phyloP scores from a whole-genome alignment of 2,329 filamentous ascomycete genomes.

The Aspergillus sp. region DNA sequence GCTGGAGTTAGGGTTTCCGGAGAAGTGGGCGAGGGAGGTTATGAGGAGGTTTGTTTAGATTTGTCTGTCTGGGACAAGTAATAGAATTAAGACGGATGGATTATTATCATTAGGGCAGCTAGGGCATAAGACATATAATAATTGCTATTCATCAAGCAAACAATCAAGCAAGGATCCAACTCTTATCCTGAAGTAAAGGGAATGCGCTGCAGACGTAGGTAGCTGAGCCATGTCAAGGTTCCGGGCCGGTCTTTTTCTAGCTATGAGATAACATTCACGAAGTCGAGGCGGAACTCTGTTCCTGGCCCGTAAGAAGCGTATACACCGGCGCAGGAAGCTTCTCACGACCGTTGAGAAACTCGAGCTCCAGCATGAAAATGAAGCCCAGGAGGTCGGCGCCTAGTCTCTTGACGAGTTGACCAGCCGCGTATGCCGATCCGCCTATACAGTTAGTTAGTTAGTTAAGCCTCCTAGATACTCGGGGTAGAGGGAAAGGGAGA shows the following conservation, averaged over 20 bases:
- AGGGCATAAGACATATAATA: background rate
- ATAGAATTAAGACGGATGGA: no score
- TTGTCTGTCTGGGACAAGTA: no score
- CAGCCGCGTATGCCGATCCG: constrained; percentile 82
- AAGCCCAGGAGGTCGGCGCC: constrained; percentile 81
- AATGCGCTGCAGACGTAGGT: no score
- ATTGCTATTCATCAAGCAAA: no score
- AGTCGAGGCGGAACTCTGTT: constrained; percentile 16
- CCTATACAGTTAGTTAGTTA: constrained; percentile 45
- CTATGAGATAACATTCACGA: background rate
- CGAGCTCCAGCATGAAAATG: constrained; percentile 91
- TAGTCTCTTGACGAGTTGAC: constrained; percentile 74
- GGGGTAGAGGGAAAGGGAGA: background rate
- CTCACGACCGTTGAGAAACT: constrained; percentile 82
- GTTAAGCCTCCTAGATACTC: no score
- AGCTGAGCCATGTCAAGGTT: background rate
- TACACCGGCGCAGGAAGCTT: constrained; percentile 78
- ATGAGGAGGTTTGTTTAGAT: constrained; percentile 29
- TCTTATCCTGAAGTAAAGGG: no score
- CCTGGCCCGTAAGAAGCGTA: constrained; percentile 67
- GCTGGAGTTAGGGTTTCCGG: constrained; percentile 26
- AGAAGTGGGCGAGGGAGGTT: constrained; percentile 29
- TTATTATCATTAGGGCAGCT: no score
- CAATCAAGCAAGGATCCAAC: no score
- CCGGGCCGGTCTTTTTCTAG: background rate